Evolutionary conservation across 75 land plant genomes (phyloP), one percentile per base, ranked within the genome.

Genomic region (Cunninghamia lanceolata): DNA sequence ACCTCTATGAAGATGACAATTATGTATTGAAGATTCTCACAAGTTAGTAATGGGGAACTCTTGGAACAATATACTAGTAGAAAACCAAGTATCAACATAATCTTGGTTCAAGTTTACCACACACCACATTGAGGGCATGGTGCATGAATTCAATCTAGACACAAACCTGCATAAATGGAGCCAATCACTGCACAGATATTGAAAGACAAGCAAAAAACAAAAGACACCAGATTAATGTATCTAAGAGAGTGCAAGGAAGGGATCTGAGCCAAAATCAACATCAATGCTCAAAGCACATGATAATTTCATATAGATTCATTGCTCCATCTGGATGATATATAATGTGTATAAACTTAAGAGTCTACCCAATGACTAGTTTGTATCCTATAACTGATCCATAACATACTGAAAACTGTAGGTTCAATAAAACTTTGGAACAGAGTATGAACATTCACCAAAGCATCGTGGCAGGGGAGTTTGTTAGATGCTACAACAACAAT

Each of bases 201-300:
- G 85, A 93, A 98, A 82, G 91, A 84, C 79, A 96, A 87, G 87
- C 88, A 91, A 7, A 96, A 90, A 13, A 94, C 8, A 46, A 96
- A 52, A 13, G 99, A 96, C 19, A 94, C 70, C 46, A 95, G 82
- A 86, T 93, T 98, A 84, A 98, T 91, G 86, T 96, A 92, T 81
- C 99, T 91, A 8, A 98, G 90, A 7, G 99, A 96, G 81, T 98
- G 99, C 84, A 98, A 96, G 30, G 99, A 98, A 38, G 99, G 99
- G 42, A 98, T 90, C 84, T 98, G 98, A 30, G 95, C 90, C 86
- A 98, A 83, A 25, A 96, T 43, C 86, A 94, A 56, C 94, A 96
- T 89, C 28, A 95, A 21, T 8, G 54, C 73, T 52, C 98, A 71
- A 94, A 94, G 39, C 96, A 85, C 38, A 89, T 85, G 28, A 96